These are phyloP conservation scores for Bruguiera parviflora DNA, from an alignment of 345 rosid species.

Conservation along the genomic window DNA sequence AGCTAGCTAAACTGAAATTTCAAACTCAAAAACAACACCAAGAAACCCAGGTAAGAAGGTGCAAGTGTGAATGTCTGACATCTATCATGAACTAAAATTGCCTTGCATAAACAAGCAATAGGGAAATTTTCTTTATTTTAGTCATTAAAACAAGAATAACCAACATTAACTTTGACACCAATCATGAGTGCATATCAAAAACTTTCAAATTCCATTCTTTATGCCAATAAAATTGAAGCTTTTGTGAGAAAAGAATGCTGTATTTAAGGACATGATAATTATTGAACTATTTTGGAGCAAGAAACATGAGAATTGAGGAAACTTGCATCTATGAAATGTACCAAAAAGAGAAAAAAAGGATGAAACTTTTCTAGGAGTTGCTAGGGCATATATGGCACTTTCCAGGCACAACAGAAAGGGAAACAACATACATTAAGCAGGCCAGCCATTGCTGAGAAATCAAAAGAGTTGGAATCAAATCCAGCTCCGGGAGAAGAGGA, in stretches of 20 bases:
- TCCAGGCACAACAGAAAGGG: not conserved
- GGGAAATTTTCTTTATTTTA: no score
- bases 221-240: no score
- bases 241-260: no score
- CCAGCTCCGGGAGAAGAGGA: conserved; percentile 38
- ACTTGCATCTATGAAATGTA: not conserved
- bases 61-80: not conserved
- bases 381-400: not conserved
- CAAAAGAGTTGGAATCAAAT: conserved; percentile 63
- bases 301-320: not conserved
- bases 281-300: not conserved
- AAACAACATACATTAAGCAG: conserved; percentile 63
- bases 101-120: no score
- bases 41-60: not conserved
- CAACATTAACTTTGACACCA: no score
- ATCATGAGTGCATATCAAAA: no score
- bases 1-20: not conserved
- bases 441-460: conserved; percentile 81
- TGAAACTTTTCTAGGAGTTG: not conserved
- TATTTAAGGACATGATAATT: not conserved
- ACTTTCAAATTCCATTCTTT: no score
- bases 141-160: no score
- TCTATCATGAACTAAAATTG: no score
- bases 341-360: not conserved
- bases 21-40: not conserved